Base-by-base conservation (phyloP, 371 early-diverging fungal species). In the Thermomucor indicae-seudaticae region DNA sequence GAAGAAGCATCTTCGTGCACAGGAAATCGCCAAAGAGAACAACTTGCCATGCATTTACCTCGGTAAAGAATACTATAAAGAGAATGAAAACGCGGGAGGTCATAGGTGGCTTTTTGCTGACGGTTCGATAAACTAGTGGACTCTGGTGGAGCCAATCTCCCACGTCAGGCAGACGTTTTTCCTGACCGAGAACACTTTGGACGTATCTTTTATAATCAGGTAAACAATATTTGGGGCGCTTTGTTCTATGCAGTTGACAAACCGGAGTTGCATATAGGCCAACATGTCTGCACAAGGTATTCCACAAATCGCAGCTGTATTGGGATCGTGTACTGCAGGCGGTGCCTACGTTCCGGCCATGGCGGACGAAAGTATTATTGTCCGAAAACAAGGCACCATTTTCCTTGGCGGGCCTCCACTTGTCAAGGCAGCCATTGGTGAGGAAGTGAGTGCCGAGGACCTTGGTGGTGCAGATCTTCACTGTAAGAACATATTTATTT, bases 321-420 rank as follows among this genome's bases (percentile, higher is more conserved):
- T 98, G 81, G 98, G 98, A 8, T 92, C 93, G 6, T 98, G 97
- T 80, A 96, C 96, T n/a, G 98, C 98, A 20, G 98, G 93, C 61
- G 97, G 98, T 52, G 98, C 98, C 6, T 98, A 98, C 65, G 96
- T 96, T 16, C 98, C 98, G 32, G 97, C 97, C 24, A 98, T 98
- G 98, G 92, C 97, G 16, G 97, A 97, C 57, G 97, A 98, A 72
- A 90, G 90, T 72, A 88, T 98, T 52, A 98, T 98, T 70, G 97
- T 98, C 41, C 75, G 79, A 47, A 89, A 91, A 41, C 96, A 98
- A 70, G 98, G 98, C 16, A 98, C 98, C 8, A 96, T 98, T 57
- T 98, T 98, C 78, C 80, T 97, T 67, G 98, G 84, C 10, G 98
- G 98, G 2, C 98, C 98, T 40, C 98, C 98, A 35, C 66, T 94